A percentile compares a stretch with the other conserved stretches of the same genome.
Conservation (phyloP, 768 basidiomycete species). For the Rhodotorula taiwanensis region DNA sequence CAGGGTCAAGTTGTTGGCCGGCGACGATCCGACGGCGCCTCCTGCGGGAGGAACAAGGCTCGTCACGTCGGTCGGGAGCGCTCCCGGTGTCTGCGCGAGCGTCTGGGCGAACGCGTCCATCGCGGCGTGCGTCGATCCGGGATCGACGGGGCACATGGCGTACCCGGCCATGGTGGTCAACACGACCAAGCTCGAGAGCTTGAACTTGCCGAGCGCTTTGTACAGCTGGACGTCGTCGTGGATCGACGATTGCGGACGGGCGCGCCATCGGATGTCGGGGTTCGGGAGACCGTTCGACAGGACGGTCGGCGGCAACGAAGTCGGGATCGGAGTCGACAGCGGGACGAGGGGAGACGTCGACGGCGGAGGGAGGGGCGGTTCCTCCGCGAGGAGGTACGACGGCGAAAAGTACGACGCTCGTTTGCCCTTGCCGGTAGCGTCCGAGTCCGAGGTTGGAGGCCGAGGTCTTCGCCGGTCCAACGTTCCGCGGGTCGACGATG, state of each 20-base stretch:
- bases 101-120: slow-evolving; percentile 39
- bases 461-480: too few species aligned
- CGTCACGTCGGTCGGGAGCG: background rate
- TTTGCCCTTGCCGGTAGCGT: background rate
- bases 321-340: slow-evolving; percentile 10
- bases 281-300: slow-evolving; percentile 34
- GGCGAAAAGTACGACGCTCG: slow-evolving; percentile 15
- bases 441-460: too few species aligned
- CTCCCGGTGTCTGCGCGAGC: slow-evolving; percentile 8
- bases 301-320: slow-evolving; percentile 21
- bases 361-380: slow-evolving; percentile 21
- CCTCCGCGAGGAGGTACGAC: slow-evolving; percentile 18
- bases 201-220: slow-evolving; percentile 32
- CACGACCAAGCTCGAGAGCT: slow-evolving; percentile 73
- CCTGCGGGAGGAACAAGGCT: too few species aligned
- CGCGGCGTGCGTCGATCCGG: slow-evolving; percentile 48
- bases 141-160: slow-evolving; percentile 80
- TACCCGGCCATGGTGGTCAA: slow-evolving; percentile 87
- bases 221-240: slow-evolving; percentile 30
- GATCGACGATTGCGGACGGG: slow-evolving; percentile 10
- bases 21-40: slow-evolving; percentile 6
- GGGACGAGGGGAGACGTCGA: slow-evolving; percentile 37
- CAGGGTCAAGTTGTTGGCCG: slow-evolving; percentile 45
- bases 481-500: slow-evolving; percentile 15
- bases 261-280: slow-evolving; percentile 33